These are phyloP conservation scores for Verticillium albo-atrum DNA, from an alignment of 2,329 filamentous ascomycete genomes.

Conservation along the genomic window DNA sequence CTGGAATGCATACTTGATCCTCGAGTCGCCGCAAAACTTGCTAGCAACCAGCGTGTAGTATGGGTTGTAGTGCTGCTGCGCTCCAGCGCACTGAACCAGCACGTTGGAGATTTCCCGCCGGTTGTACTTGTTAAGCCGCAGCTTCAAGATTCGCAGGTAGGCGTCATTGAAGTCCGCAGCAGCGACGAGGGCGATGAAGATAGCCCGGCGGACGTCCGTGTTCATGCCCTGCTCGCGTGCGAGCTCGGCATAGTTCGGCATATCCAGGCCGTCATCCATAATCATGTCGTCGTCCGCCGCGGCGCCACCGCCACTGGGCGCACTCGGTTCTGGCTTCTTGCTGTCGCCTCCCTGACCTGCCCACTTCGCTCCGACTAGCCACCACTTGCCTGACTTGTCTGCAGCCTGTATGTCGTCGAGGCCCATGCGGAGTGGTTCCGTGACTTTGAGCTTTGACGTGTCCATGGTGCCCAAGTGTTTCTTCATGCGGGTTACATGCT, in stretches of 20 bases:
- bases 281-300: slow-evolving; percentile 7
- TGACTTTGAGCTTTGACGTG: slow-evolving; percentile 60
- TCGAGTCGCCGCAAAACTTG: slow-evolving; percentile 69
- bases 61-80: slow-evolving; percentile 81
- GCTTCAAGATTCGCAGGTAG: slow-evolving; percentile 70
- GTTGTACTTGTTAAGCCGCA: slow-evolving; percentile 81
- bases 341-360: slow-evolving; percentile 30
- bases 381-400: slow-evolving; percentile 93
- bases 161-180: slow-evolving; percentile 82
- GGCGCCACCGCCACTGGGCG: neutral
- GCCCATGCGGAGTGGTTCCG: slow-evolving; percentile 76
- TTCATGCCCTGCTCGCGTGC: slow-evolving; percentile 81
- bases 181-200: slow-evolving; percentile 88
- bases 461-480: slow-evolving; percentile 81
- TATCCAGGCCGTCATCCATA: slow-evolving; percentile 38
- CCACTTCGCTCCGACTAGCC: slow-evolving; percentile 97
- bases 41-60: slow-evolving; percentile 87
- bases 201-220: slow-evolving; percentile 80
- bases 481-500: slow-evolving; percentile 84
- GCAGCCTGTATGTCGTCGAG: slow-evolving; percentile 78
- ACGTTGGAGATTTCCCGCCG: slow-evolving; percentile 84
- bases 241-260: slow-evolving; percentile 67
- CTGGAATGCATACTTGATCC: slow-evolving; percentile 79
- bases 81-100: slow-evolving; percentile 79
- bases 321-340: neutral